A percentile compares a stretch with the other conserved stretches of the same genome.
phyloP scores from a whole-genome alignment of 2,329 filamentous ascomycete species.

The Gremmenia infestans region DNA sequence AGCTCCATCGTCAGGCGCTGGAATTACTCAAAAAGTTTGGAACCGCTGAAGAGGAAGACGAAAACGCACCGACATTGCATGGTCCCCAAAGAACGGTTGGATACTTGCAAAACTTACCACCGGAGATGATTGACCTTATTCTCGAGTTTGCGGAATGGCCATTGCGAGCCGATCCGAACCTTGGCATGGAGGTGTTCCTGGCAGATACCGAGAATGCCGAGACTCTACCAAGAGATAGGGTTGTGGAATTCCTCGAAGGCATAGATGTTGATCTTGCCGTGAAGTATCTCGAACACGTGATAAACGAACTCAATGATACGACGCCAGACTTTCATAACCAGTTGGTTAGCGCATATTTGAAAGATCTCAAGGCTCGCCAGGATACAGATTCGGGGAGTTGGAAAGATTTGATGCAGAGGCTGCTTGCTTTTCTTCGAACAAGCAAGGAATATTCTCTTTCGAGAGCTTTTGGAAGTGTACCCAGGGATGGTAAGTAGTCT shows the following conservation, averaged over 20 bases:
- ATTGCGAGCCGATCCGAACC: conserved; percentile 61
- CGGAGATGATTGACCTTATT: conserved; percentile 84
- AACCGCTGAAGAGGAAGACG: conserved; percentile 46
- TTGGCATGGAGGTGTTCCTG: conserved; percentile 89
- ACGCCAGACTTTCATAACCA: conserved; percentile 84
- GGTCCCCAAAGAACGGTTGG: conserved; percentile 80
- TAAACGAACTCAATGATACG: conserved; percentile 77
- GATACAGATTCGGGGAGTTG: conserved; percentile 44
- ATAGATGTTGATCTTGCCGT: conserved; percentile 70
- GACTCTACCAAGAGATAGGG: conserved; percentile 70
- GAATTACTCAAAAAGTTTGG: conserved; percentile 80
- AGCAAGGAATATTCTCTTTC: conserved; percentile 78
- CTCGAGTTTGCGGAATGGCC: conserved; percentile 91
- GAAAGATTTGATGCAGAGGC: conserved; percentile 55
- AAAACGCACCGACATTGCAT: conserved; percentile 54
- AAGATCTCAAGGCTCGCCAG: conserved; percentile 36
- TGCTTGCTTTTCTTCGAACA: conserved; percentile 69
- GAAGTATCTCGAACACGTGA: conserved; percentile 84
- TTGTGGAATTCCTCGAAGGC: conserved; percentile 67
- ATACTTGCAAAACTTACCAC: conserved; percentile 84
- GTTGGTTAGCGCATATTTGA: conserved; percentile 68
- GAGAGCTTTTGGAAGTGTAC: conserved; percentile 71
- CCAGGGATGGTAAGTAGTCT: conserved; percentile 62
- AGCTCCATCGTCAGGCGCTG: conserved; percentile 80
- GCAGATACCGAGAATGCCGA: conserved; percentile 95